These are phyloP conservation scores for Pseudocercospora fijiensis DNA, from an alignment of 2,329 filamentous ascomycete genomes.

Conservation along the genomic window DNA sequence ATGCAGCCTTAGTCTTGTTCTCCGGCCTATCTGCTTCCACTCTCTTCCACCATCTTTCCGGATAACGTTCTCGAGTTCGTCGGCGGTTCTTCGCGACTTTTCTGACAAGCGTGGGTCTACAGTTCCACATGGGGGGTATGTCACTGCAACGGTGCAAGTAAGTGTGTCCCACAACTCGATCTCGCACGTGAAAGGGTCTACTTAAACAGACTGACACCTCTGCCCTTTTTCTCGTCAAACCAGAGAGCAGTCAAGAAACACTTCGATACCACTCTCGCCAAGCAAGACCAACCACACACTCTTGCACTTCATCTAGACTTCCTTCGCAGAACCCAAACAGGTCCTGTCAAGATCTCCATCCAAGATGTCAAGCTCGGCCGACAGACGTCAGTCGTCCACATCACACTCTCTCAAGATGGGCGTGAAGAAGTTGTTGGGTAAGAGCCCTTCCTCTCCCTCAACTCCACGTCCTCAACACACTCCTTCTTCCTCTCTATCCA, in stretches of 20 bases:
- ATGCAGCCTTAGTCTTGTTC: background rate
- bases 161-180: slow-evolving; percentile 2
- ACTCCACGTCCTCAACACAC: slow-evolving; percentile 3
- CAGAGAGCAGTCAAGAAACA: slow-evolving; percentile 60
- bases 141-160: slow-evolving; percentile 57
- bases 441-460: slow-evolving; percentile 12
- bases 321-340: slow-evolving; percentile 61
- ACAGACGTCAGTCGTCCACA: slow-evolving; percentile 63
- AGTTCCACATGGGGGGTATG: slow-evolving; percentile 72
- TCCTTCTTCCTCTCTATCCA: slow-evolving; percentile 5
- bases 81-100: slow-evolving; percentile 7
- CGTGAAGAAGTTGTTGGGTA: slow-evolving; percentile 59
- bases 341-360: slow-evolving; percentile 58
- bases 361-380: slow-evolving; percentile 64
- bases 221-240: background rate
- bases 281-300: slow-evolving; percentile 61
- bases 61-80: slow-evolving; percentile 1
- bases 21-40: slow-evolving; percentile 14
- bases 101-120: slow-evolving; percentile 10
- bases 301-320: slow-evolving; percentile 66
- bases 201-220: slow-evolving; percentile 9
- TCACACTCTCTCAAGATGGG: slow-evolving; percentile 56
- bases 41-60: slow-evolving; percentile 10
- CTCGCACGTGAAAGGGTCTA: slow-evolving; percentile 9
- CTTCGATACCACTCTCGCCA: slow-evolving; percentile 57